Percentiles rank a stretch among this genome's conserved stretches.
Evolutionary conservation across 148 eudicot genomes (phyloP).

Genomic region (Chenopodium formosanum): DNA sequence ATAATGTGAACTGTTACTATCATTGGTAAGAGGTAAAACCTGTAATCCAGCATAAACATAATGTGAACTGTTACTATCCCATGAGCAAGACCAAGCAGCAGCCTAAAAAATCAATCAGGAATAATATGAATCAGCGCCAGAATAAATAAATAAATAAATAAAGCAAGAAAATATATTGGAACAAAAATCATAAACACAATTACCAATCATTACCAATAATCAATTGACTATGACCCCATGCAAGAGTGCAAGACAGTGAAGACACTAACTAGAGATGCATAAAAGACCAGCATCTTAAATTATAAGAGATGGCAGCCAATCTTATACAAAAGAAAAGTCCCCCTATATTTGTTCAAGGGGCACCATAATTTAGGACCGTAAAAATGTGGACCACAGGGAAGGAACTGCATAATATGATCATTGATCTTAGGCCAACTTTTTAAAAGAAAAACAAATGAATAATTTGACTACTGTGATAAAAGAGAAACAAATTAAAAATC

Average conservation of each 20-base stretch:
- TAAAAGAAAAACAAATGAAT: no score
- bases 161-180: neutral
- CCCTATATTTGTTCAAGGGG: neutral
- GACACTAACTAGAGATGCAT: neutral
- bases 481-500: no score
- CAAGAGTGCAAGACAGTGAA: neutral
- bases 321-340: no score
- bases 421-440: no score
- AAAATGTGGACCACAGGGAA: neutral
- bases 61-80: constrained; percentile 69
- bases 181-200: neutral
- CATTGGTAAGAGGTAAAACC: constrained; percentile 42
- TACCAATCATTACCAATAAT: neutral
- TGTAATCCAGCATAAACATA: constrained; percentile 81
- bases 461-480: no score
- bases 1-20: constrained; percentile 48
- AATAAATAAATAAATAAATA: neutral
- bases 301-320: neutral
- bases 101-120: constrained; percentile 44
- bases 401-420: neutral
- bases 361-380: neutral
- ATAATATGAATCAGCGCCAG: neutral
- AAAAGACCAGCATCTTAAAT: neutral
- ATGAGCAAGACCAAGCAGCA: constrained; percentile 96
- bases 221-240: neutral